phyloP scores from a whole-genome alignment of 768 basidiomycete genomes.

The Russula sp. region DNA sequence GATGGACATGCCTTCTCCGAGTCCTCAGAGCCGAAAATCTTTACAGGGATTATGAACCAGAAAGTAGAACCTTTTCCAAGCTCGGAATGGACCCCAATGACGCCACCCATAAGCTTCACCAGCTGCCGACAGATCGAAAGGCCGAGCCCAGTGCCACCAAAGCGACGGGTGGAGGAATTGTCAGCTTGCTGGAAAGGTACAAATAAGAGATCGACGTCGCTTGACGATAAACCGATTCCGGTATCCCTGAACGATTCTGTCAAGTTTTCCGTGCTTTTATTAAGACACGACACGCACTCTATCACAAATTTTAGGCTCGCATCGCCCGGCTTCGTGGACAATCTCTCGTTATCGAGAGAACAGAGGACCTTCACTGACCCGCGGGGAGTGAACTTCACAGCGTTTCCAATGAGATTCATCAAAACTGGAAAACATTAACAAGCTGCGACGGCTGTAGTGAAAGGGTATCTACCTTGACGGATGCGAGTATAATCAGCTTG shows the following conservation, averaged over 20 bases:
- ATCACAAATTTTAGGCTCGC: slow-evolving; percentile 58
- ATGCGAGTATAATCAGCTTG: slow-evolving; percentile 67
- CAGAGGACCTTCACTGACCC: slow-evolving; percentile 60
- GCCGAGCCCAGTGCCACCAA: slow-evolving; percentile 73
- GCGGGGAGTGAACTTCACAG: slow-evolving; percentile 61
- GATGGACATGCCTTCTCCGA: slow-evolving; percentile 41
- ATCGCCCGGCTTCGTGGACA: slow-evolving; percentile 32
- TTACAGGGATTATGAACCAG: slow-evolving; percentile 69
- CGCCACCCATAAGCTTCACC: slow-evolving; percentile 70
- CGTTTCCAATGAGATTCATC: slow-evolving; percentile 74
- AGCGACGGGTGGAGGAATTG: slow-evolving; percentile 68
- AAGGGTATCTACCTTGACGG: slow-evolving; percentile 45
- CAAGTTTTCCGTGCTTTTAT: neutral
- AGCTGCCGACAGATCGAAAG: slow-evolving; percentile 67
- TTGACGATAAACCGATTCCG: slow-evolving; percentile 61
- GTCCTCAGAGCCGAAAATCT: slow-evolving; percentile 47
- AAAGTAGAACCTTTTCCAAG: slow-evolving; percentile 58
- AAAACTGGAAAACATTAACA: slow-evolving; percentile 37
- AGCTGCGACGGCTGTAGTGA: neutral
- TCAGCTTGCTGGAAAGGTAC: slow-evolving; percentile 75
- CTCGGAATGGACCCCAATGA: slow-evolving; percentile 62
- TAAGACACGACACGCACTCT: slow-evolving; percentile 33
- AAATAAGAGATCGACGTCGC: slow-evolving; percentile 60
- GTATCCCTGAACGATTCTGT: slow-evolving; percentile 45
- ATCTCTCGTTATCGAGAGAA: slow-evolving; percentile 38